Evolutionary conservation across 2,329 filamentous ascomycete species (phyloP), one percentile per base, ranked within the genome.

Genomic region (Fusarium sp.): DNA sequence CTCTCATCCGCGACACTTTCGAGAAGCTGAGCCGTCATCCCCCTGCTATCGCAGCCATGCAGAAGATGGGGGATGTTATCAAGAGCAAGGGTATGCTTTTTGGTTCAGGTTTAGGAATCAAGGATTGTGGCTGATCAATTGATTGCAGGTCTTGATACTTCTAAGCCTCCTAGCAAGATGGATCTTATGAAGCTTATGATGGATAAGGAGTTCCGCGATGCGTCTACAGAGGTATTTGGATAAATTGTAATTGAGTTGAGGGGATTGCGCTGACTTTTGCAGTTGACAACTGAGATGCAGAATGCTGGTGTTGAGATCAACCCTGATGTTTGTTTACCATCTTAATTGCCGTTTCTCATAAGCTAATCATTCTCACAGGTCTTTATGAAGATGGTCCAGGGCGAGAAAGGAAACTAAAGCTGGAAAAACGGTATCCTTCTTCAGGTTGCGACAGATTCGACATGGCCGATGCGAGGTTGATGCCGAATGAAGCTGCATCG

Each of bases 171-270:
- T 3, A 70, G 65, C n/a, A 71, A 68, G 62, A 68, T 74, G 69
- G 72, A 72, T 6, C 40, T 74, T 13, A 47, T 73, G 40, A 73
- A 72, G 27, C 66, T 74, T 14, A 63, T 74, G 65, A 72, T 72
- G 70, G 72, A 74, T 6, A 66, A 60, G 21, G 70, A 74, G 11
- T 74, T 74, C 28, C 55, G 72, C 10, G 70, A 74, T 6, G 72
- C 70, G 4, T 63, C 72, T 14, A 60, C 71, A 11, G 58, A 49
- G 2, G 72, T 73, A 49, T 25, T 25, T 23, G 23, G 23, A 23
- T 23, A 21, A 21, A 21, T 21, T 21, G 21, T 21, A 21, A 21
- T 21, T 21, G 21, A 21, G 23, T 23, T 23, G 23, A 23, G 5
- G 23, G 23, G 23, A 23, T 23, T 23, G 23, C 6, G 23, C 23